Evolutionary conservation across 495 filamentous ascomycete species (phyloP), one percentile per base, ranked within the genome.

Genomic region (Trichoderma virens): DNA sequence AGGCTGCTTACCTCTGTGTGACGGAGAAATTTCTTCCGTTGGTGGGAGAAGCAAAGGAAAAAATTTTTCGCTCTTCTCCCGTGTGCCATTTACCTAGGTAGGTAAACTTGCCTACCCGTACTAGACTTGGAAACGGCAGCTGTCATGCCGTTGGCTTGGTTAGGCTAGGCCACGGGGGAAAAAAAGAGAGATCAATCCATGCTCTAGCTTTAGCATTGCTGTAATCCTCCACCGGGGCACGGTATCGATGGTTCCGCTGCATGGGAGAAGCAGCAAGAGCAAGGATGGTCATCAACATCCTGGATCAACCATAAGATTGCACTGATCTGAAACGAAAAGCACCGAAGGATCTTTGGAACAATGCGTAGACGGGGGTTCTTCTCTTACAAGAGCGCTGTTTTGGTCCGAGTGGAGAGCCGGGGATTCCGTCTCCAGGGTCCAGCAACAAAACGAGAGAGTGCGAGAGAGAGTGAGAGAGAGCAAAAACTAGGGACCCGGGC

Each of bases 321-420:
- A 14, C 51, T 30, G 6, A 56, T 56, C 51, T 56, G 51, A 56
- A 56, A 56, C 51, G 51, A 56, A 25, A 56, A 56, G 51, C 51
- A 56, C 23, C 51, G 51, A 56, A 51, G 45, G 23, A 51, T n/a
- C n/a, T n/a, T n/a, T n/a, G 16, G n/a, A 51, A 51, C 16, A 51
- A 25, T 51, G n/a, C n/a, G n/a, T n/a, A n/a, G n/a, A n/a, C n/a
- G n/a, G n/a, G n/a, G n/a, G n/a, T n/a, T n/a, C n/a, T n/a, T n/a
- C n/a, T n/a, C n/a, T n/a, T n/a, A n/a, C n/a, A n/a, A n/a, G n/a
- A n/a, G n/a, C n/a, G n/a, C n/a, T n/a, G n/a, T n/a, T n/a, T n/a
- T 11, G 32, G 41, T 4, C 5, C 41, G 41, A 13, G 51, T 27
- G 23, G 23, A 28, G 51, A 56, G 11, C 25, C 20, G 2, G 20